A percentile compares a stretch with the other conserved stretches of the same genome.
phyloP scores from a whole-genome alignment of 1,284 basidiomycete species.

The Nidula niveotomentosa region DNA sequence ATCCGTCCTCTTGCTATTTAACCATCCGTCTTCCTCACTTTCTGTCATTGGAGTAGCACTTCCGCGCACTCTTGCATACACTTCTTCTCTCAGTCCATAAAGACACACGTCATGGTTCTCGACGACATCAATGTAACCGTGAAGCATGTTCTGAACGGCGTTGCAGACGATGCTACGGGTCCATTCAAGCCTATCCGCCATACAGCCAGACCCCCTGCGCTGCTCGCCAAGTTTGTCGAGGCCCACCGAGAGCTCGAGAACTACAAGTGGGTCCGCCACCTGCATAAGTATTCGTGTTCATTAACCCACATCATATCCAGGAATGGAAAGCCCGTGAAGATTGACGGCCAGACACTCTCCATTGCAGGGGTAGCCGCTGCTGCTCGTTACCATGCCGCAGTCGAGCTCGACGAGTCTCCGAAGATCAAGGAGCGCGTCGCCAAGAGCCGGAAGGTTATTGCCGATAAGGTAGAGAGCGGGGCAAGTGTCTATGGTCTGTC shows the following conservation, averaged over 20 bases:
- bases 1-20: constrained; percentile 5
- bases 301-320: constrained; percentile 10
- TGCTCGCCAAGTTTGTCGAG: constrained; percentile 31
- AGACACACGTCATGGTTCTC: constrained; percentile 16
- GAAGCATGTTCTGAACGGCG: constrained; percentile 9
- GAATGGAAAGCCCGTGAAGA: constrained; percentile 53
- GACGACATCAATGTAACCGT: constrained; percentile 12
- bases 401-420: constrained; percentile 50
- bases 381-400: constrained; percentile 57
- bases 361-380: constrained; percentile 72
- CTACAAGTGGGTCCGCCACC: constrained; percentile 23
- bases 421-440: constrained; percentile 51
- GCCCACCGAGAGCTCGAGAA: constrained; percentile 29
- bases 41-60: background rate
- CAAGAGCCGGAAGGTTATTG: constrained; percentile 62
- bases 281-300: background rate
- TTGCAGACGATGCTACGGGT: constrained; percentile 3
- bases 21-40: background rate
- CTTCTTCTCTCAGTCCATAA: background rate
- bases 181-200: background rate
- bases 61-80: background rate
- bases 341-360: constrained; percentile 71
- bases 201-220: background rate
- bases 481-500: constrained; percentile 80
- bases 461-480: constrained; percentile 64